phyloP scores from a whole-genome alignment of 495 filamentous ascomycete species.

The Penicillium salamii region DNA sequence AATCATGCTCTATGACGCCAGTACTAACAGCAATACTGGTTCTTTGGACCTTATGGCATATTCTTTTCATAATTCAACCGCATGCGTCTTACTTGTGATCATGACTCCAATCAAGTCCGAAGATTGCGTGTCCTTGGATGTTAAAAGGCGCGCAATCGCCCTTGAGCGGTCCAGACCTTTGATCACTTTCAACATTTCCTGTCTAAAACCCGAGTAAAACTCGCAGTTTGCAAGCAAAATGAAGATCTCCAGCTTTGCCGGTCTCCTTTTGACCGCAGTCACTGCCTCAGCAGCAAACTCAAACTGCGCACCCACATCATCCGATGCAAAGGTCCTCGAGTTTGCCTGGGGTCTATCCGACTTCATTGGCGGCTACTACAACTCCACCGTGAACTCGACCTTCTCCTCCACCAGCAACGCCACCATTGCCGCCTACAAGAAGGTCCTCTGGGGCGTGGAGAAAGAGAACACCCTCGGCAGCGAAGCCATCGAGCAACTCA shows the following conservation, averaged over 20 bases:
- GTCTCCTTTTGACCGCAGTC: slow-evolving; percentile 2
- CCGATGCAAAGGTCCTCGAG: slow-evolving; percentile 21
- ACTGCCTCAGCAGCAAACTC: neutral
- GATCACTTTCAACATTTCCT: too few species aligned
- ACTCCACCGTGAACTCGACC: slow-evolving; percentile 18
- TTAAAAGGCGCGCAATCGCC: neutral
- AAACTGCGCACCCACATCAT: slow-evolving; percentile 19
- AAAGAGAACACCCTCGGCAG: slow-evolving; percentile 24
- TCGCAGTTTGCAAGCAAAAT: neutral
- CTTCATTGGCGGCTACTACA: slow-evolving; percentile 26
- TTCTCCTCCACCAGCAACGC: slow-evolving; percentile 18
- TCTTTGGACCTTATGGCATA: neutral
- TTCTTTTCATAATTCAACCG: neutral
- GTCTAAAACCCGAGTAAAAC: too few species aligned
- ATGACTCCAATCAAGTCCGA: neutral
- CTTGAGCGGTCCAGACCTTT: too few species aligned
- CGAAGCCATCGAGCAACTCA: slow-evolving; percentile 23
- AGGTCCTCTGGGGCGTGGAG: slow-evolving; percentile 24
- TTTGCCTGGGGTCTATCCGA: slow-evolving; percentile 26
- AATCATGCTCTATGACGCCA: slow-evolving; percentile 3
- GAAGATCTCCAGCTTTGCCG: neutral
- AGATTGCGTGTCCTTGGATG: neutral
- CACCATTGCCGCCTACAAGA: slow-evolving; percentile 16
- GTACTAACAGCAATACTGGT: neutral
- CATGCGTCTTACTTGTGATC: neutral